Evolutionary conservation across 2,329 filamentous ascomycete species (phyloP), one percentile per base, ranked within the genome.

Genomic region (Aurifilum marmelostoma): DNA sequence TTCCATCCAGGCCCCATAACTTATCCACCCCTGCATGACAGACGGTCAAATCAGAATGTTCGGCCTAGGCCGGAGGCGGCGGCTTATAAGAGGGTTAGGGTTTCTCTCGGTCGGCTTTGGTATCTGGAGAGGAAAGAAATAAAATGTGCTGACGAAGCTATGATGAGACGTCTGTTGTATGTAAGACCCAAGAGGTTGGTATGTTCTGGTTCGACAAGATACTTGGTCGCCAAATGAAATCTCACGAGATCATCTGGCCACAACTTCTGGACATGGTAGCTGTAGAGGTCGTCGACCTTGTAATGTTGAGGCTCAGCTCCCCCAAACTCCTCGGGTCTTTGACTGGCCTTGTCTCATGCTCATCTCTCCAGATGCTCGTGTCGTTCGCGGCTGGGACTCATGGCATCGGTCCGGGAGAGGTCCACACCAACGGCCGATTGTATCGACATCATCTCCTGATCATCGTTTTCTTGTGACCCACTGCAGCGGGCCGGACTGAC

Each of bases 401-500:
- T 21, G 56, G 56, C 32, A 41, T 32, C 37, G 24, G n/a, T 29
- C 60, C 60, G 39, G 34, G 11, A 8, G 11, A 1, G 5, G 11
- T n/a, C 61, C 47, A 41, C 39, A 47, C 41, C 37, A 21, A 7
- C 61, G 14, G 61, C 61, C 41, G 24, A 47, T 24, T 63, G 32
- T 27, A 21, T 50, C 41, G 61, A 34, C 61, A 18, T 24, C 12
- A 29, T 63, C 27, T 43, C 24, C 41, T 63, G 61, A 63, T 50
- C 2, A 21, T 14, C 1, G 27, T 18, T 39, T 3, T 47, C 24
- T 24, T 50, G 27, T 18, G 41, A 29, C 39, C 61, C 61, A 50
- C 61, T 63, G 41, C 61, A n/a, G 61, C 41, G 37, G 61, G 37
- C 61, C 61, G 27, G 47, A 8, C 11, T n/a, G 24, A n/a, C 61